phyloP scores from a whole-genome alignment of 768 basidiomycete species.

The Coprinopsis cinerea region DNA sequence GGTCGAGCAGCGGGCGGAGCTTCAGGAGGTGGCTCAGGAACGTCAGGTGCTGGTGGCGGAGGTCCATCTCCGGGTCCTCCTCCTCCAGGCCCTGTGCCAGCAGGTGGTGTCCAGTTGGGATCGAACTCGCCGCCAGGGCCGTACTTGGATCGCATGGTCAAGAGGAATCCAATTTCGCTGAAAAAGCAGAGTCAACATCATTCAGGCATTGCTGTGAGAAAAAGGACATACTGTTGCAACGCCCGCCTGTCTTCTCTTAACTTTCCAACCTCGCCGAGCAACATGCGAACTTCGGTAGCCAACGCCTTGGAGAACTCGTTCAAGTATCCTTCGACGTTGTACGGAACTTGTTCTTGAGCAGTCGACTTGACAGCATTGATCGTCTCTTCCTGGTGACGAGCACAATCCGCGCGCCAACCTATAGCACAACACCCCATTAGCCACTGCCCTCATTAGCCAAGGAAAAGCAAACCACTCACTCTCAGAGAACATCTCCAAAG shows the following conservation, averaged over 20 bases:
- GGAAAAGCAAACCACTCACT: slow-evolving; percentile 34
- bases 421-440: slow-evolving; percentile 11
- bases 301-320: slow-evolving; percentile 85
- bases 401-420: slow-evolving; percentile 68
- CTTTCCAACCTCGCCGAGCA: slow-evolving; percentile 79
- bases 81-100: slow-evolving; percentile 11
- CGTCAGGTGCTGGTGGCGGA: slow-evolving; percentile 31
- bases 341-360: slow-evolving; percentile 71
- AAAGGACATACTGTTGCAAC: slow-evolving; percentile 63
- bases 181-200: background rate
- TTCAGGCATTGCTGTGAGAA: background rate
- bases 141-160: slow-evolving; percentile 69
- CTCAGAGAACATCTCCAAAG: slow-evolving; percentile 49
- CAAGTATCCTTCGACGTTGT: slow-evolving; percentile 80
- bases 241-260: slow-evolving; percentile 73
- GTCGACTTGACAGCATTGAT: slow-evolving; percentile 63
- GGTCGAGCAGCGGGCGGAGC: slow-evolving; percentile 37
- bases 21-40: slow-evolving; percentile 38
- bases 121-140: slow-evolving; percentile 85
- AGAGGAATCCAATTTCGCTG: slow-evolving; percentile 71
- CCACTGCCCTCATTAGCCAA: background rate
- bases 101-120: slow-evolving; percentile 55
- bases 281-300: slow-evolving; percentile 76
- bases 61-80: slow-evolving; percentile 23
- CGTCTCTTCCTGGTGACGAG: slow-evolving; percentile 60